Evolutionary conservation across 768 basidiomycete genomes (phyloP).

Genomic region (Tulasnella sp.): DNA sequence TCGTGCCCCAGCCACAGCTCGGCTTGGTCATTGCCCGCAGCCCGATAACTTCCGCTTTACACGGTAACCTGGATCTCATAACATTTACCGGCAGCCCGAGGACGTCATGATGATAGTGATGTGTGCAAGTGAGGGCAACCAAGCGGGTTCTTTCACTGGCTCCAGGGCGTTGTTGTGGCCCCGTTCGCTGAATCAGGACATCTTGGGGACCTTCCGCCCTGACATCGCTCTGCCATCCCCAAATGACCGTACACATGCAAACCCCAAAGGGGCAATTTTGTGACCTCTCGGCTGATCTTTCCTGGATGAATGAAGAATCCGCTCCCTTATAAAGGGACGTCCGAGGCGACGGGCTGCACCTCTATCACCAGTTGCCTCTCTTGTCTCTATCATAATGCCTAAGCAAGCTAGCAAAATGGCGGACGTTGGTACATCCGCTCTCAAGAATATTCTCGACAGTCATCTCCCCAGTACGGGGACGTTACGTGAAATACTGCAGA

Average conservation of each 20-base stretch:
- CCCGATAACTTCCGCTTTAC: no score
- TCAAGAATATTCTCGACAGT: conserved; percentile 22
- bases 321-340: neutral
- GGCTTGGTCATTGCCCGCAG: no score
- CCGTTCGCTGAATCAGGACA: neutral
- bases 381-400: neutral
- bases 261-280: no score
- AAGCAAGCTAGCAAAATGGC: neutral
- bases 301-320: neutral
- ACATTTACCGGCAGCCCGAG: neutral
- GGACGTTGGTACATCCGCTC: conserved; percentile 6
- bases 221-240: no score
- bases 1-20: no score
- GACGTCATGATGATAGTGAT: neutral
- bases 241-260: no score
- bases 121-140: neutral
- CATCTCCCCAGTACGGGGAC: neutral
- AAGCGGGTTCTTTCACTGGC: neutral
- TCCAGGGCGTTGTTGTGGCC: neutral
- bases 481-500: conserved; percentile 17
- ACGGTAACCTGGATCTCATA: neutral
- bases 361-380: neutral
- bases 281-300: no score
- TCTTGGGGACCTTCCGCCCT: no score
- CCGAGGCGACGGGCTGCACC: no score